Base-by-base conservation (phyloP, 352 stramenopile species). In the Pythium utonaiense region DNA sequence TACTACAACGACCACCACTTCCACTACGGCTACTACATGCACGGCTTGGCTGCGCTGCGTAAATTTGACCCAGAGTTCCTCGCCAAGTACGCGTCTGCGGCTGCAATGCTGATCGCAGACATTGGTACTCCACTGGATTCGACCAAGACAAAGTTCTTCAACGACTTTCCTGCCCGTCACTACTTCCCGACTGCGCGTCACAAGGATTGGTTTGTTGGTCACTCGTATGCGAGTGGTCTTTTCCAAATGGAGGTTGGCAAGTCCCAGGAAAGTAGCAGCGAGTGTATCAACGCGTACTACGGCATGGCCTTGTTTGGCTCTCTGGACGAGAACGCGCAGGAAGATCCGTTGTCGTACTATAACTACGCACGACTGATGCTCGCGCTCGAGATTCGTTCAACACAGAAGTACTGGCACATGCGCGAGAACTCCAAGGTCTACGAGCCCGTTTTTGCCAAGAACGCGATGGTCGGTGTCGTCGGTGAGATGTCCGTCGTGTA, bases 341-440 rank as follows among this genome's bases (percentile, higher is more conserved):
- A 17, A 3, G 57, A 76, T 28, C 53, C 67, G 10, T 67, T 57
- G 0, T 88, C 78, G 34, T 90, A 91, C 60, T 71, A 81, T 50
- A 75, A 98, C 65, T 98, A 95, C 70, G 75, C 90, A 10, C 80
- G 89, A 16, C 67, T 98, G 21, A 73, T 98, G 27, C 74, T 99
- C 13, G 90, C 93, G 8, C 95, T 82, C 36, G 95, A 98, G 74
- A 55, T 98, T 28, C 94, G 92, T 5, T 91, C 91, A 17, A 88
- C 93, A 25, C 93, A 98, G 66, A 96, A 83, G 45, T 99, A 99
- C 80, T 99, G 95, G 95, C 96, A 98, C 57, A 98, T 99, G 78
- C 52, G 62, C 21, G 36, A 73, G 33, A 82, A 88, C 69, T 88
- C 80, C 28, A 60, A 76, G 36, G 88, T 92, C 41, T 93, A 93